Evolutionary conservation across 164 flowering plant species (phyloP), one percentile per base, ranked within the genome.

Genomic region (Piper betle): DNA sequence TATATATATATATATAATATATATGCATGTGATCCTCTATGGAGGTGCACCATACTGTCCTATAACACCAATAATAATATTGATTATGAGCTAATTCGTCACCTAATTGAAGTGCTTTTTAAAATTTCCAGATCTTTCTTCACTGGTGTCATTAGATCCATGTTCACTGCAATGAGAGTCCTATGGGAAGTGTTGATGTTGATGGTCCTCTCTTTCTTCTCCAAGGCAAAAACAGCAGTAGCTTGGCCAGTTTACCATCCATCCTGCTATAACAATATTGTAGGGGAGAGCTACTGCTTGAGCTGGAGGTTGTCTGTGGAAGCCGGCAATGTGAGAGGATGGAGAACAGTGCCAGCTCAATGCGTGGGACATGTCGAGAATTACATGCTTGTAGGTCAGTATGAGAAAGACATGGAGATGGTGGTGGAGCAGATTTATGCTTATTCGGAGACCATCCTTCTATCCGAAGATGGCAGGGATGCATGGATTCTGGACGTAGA

Each of bases 291-390:
- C 53, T 64, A 74, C 60, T 87, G 91, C 74, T 62, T 82, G 80
- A 84, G 97, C 74, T 90, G 97, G 97, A 71, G 97, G 68, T 33
- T 84, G 66, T 89, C 76, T 10, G 93, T 83, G 62, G 97, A 91
- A 79, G 64, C 91, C 20, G 77, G 82, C 78, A 87, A 91, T 61
- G 74, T 80, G 25, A 68, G 78, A 0, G 73, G 67, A 4, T 91
- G 93, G 93, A 81, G 80, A 37, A 84, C 87, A 1, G 88, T 85
- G 18, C 97, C 97, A 1, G 10, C 68, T 6, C 76, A 77, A 62
- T 91, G 93, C 75, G 48, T 67, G 40, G 66, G 60, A 7, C 66
- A 81, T 64, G 53, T 87, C 6, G 81, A 80, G 64, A 41, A 37
- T 17, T 91, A 91, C 81, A 91, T 91, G 91, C 46, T 71, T 1